Percentiles rank a stretch among this genome's conserved stretches.
These are phyloP conservation scores for Wickerhamomyces mucosus DNA, from an alignment of 805 yeast species.

Conservation along the genomic window DNA sequence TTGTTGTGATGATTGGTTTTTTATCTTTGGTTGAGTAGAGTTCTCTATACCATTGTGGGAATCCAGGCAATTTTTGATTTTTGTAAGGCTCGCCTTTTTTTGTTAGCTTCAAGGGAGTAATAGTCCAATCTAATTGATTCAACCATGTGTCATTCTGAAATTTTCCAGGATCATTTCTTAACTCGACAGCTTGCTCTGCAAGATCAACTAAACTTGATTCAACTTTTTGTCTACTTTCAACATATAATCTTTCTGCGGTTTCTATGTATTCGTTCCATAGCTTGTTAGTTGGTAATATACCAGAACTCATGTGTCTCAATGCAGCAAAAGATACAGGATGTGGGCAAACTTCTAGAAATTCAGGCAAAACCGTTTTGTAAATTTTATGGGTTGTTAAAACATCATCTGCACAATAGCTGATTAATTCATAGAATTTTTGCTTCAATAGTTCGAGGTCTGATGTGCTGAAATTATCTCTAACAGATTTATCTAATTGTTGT, in stretches of 20 bases:
- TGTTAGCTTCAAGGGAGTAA: conserved; percentile 47
- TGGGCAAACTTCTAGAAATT: conserved; percentile 59
- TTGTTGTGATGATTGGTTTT: conserved; percentile 52
- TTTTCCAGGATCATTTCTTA: conserved; percentile 33
- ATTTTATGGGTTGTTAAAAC: conserved; percentile 69
- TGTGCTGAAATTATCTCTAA: conserved; percentile 55
- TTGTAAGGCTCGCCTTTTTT: conserved; percentile 63
- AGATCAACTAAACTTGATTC: conserved; percentile 47
- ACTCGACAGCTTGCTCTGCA: conserved; percentile 47
- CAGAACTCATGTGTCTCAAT: conserved; percentile 58
- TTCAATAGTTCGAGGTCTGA: conserved; percentile 43
- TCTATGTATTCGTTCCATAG: conserved; percentile 68
- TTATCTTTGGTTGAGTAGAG: conserved; percentile 29
- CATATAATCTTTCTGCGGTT: conserved; percentile 58
- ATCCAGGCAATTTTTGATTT: conserved; percentile 77
- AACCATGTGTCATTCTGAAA: conserved; percentile 76
- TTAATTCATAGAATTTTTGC: conserved; percentile 48
- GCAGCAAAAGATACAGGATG: conserved; percentile 96
- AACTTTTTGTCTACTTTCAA: conserved; percentile 45
- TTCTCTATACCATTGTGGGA: conserved; percentile 87
- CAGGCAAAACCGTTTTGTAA: conserved; percentile 58
- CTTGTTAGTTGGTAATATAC: conserved; percentile 69
- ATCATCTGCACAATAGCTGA: conserved; percentile 80
- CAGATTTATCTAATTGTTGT: conserved; percentile 52
- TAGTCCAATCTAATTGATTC: conserved; percentile 80